phyloP scores from a whole-genome alignment of 2,329 filamentous ascomycete genomes.

The Bimuria novae-zelandiae region DNA sequence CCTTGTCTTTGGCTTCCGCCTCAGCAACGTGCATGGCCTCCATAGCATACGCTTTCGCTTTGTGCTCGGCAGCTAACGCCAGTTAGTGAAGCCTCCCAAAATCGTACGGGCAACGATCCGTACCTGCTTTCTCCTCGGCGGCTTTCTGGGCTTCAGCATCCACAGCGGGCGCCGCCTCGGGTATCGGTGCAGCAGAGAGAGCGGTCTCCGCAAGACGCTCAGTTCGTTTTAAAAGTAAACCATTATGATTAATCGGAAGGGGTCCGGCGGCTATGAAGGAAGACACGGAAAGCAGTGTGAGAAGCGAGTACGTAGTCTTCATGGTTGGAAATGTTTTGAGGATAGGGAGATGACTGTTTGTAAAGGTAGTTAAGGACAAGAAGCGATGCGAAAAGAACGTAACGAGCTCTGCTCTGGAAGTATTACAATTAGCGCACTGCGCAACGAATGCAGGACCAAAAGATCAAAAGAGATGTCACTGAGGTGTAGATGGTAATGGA shows the following conservation, averaged over 20 bases:
- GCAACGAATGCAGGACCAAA: conserved; percentile 21
- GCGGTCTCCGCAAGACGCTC: conserved; percentile 4
- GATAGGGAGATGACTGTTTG: not conserved
- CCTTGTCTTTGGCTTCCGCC: conserved; percentile 15
- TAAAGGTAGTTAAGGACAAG: not conserved
- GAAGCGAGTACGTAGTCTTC: conserved; percentile 31
- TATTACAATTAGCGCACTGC: conserved; percentile 31
- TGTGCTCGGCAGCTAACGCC: conserved; percentile 13
- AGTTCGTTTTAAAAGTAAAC: conserved; percentile 17
- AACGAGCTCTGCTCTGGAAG: conserved; percentile 28
- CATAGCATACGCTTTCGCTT: conserved; percentile 20
- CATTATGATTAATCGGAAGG: conserved; percentile 20
- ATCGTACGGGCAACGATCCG: not conserved
- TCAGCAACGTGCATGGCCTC: conserved; percentile 18
- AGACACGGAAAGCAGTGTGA: conserved; percentile 26
- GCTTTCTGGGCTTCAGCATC: conserved; percentile 6
- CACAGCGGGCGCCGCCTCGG: conserved; percentile 9
- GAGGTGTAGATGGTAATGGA: not conserved
- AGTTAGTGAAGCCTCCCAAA: not conserved
- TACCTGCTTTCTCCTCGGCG: conserved; percentile 10
- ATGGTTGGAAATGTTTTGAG: conserved; percentile 18
- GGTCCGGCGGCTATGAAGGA: conserved; percentile 25
- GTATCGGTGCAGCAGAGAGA: conserved; percentile 3
- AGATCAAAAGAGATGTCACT: conserved; percentile 10
- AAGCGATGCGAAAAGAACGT: conserved; percentile 17